Base-by-base conservation (phyloP, 73 alveolate genomes). In the Paramecium pentaurelia region DNA sequence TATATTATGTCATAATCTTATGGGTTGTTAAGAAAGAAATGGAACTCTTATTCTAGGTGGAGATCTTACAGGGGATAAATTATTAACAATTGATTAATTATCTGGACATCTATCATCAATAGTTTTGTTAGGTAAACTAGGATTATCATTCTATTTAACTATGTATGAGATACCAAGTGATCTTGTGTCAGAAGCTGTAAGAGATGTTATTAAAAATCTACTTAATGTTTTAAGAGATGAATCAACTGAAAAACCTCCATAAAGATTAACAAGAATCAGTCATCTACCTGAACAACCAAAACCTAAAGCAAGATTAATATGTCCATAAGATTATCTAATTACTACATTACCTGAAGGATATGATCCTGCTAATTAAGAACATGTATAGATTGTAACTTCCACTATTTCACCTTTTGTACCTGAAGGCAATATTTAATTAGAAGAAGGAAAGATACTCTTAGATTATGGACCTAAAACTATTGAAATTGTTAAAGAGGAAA, bases 11-110 rank as follows among this genome's bases (percentile, higher is more conserved):
- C 85, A 89, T n/a, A 83, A 89, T 34, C 71, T 89, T 47, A 58
- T 58, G 75, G 73, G 86, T 1, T 77, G 92, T 42, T 73, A 37
- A n/a, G 71, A 89, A 47, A 12, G 71, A 44, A 42, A 47, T 47
- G 88, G 92, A 27, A 71, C 94, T 5, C 25, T 89, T 20, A 71
- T 89, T 28, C 14, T 89, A 11, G 94, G 94, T 8, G 94, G 94
- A 3, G 71, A 71, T 16, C 45, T 89, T 1, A 27, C 92, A 2
- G 92, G 92, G 6, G 71, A 77, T 45, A 89, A 89, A 16, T 73
- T 89, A 25, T 59, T 89, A 40, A 88, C 92, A 27, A 89, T 89
- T 32, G 94, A 89, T 47, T 38, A 60, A n/a, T 89, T 89, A 30
- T 70, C 94, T 44, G 88, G 88, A 2, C 88, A 71, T 71, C 45